These are phyloP conservation scores for Penstemon newberryi DNA, from an alignment of 257 asterid genomes.

Conservation along the genomic window DNA sequence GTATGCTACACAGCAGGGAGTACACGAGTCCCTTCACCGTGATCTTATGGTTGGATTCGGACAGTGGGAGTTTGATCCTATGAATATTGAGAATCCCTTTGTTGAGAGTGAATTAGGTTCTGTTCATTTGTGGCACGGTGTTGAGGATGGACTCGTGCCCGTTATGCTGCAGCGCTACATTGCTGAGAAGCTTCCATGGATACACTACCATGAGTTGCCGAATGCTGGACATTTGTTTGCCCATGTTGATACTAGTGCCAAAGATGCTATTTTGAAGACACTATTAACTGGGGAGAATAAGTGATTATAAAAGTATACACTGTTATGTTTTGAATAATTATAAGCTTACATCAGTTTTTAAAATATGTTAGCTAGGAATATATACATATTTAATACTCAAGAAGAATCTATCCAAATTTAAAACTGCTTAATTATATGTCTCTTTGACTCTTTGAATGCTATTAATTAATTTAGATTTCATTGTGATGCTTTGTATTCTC, in stretches of 20 bases:
- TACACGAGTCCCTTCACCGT: conserved; percentile 56
- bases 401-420: too few relatives aligned
- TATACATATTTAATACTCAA: too few relatives aligned
- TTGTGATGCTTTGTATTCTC: too few relatives aligned
- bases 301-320: not conserved
- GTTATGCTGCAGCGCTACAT: conserved; percentile 58
- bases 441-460: too few relatives aligned
- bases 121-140: conserved; percentile 76
- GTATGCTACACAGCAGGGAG: conserved; percentile 64
- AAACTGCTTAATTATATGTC: too few relatives aligned
- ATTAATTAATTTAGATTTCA: too few relatives aligned
- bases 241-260: conserved; percentile 25
- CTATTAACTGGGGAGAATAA: conserved; percentile 37
- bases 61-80: conserved; percentile 65
- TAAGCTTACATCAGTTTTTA: too few relatives aligned
- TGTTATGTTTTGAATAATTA: not conserved
- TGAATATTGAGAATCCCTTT: conserved; percentile 60
- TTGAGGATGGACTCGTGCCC: conserved; percentile 71
- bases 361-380: too few relatives aligned
- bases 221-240: conserved; percentile 47
- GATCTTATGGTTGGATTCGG: conserved; percentile 74
- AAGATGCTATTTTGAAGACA: conserved; percentile 38
- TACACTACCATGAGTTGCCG: conserved; percentile 41
- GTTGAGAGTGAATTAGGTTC: conserved; percentile 39
- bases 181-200: conserved; percentile 63